Base-by-base conservation (phyloP, 2,329 filamentous ascomycete species). In the Chaetothyriales sp. region DNA sequence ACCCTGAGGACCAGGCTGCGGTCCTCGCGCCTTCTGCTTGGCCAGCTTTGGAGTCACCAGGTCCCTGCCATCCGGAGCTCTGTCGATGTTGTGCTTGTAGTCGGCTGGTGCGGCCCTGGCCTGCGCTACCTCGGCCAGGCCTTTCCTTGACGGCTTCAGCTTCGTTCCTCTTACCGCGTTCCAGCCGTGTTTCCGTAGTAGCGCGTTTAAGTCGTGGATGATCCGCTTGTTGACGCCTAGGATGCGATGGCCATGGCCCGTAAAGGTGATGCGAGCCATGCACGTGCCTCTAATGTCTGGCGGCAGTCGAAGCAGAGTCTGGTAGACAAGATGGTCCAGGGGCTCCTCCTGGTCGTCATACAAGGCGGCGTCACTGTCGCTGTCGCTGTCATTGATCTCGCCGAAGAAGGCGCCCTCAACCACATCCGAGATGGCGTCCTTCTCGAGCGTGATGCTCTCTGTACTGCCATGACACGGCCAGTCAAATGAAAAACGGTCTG, bases 251-350 rank as follows among this genome's bases (percentile, higher is more conserved):
- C 84, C 84, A 1, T 87, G 87, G 28, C 92, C 92, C 0, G 83
- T 83, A 61, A 98, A 84, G 15, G 95, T 73, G 45, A 96, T 84
- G 42, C 90, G 84, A 1, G 88, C 81, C 80, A 95, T 92, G 65
- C 90, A 95, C 3, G 83, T 69, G 1, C 84, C 82, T 20, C 92
- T 80, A 3, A 89, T 80, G 65, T 98, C 92, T 3, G 90, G 70
- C 0, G 88, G 85, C 1, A 95, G 72, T 6, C 79, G 74, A 1
- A 93, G 72, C 1, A 98, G 75, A 39, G 81, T 77, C 49, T 78
- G 77, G 66, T 94, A 93, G 2, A 93, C 72, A 7, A 96, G 74
- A 10, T 81, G 64, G 48, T 85, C 86, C 1, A 96, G 62, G 0
- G 90, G 81, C 18, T 85, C 75, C 57, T 96, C 90, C 59, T 98